Base-by-base conservation (phyloP, 2,329 filamentous ascomycete genomes). In the Aaosphaeria pasadenensis region DNA sequence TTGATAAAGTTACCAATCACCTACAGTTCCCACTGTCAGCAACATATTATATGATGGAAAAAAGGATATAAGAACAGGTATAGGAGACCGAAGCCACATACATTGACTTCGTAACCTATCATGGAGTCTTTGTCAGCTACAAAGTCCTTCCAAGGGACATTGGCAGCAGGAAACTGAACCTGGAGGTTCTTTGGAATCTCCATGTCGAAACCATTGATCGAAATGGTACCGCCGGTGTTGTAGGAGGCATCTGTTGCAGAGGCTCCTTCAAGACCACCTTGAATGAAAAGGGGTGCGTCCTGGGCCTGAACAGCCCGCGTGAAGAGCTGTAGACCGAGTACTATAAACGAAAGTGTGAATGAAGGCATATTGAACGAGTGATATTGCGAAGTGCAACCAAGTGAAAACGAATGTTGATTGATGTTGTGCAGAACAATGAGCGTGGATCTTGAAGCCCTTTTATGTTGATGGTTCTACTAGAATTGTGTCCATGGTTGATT, bases 121-220 rank as follows among this genome's bases (percentile, higher is more conserved):
- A 42, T 45, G 17, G 47, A 45, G 6, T 39, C 41, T 11, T 28
- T 13, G 7, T 47, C 49, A 13, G 42, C 53, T 4, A 54, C 60
- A 40, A 64, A 54, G 6, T 57, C 47, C 17, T 53, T 53, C 11
- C 54, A 76, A 0, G 74, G 71, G 13, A 77, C 66, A 48, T 64
- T 74, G 5, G 70, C 68, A 7, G 73, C 73, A 0, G 73, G 74
- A 31, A 77, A 77, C 45, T 76, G 69, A 5, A 77, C 71, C 5
- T 74, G 62, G 11, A 76, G 52, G 49, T 77, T 77, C 57, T 75
- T 69, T 1, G 75, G 75, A 3, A 77, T 70, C 6, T 55, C 63
- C 43, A 77, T 68, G 24, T 55, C 65, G 51, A 69, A 72, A 0
- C 74, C 75, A 42, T 71, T 72, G 40, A 77, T 66, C 0, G 60